Evolutionary conservation across 306 rosid genomes (phyloP).

Genomic region (Citrullus colocynthis): DNA sequence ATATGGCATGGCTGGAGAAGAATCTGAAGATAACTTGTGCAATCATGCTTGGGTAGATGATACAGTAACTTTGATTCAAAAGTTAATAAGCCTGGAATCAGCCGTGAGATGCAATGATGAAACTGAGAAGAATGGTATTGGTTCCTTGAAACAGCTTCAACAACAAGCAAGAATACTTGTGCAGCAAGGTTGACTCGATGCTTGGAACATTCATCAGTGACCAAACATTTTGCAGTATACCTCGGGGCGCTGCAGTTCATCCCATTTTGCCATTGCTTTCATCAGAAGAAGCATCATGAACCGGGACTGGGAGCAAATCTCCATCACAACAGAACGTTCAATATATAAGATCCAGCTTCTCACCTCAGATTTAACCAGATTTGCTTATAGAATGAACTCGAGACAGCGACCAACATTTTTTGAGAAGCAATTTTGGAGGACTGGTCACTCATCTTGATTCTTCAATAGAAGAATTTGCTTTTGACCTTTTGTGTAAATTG

Average conservation of each 20-base stretch:
- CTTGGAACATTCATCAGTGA: not conserved
- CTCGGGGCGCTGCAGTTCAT: not conserved
- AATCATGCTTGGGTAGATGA: conserved; percentile 25
- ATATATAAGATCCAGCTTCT: not conserved
- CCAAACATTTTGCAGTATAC: not conserved
- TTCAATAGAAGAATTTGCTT: not conserved
- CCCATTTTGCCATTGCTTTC: not conserved
- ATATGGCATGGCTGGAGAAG: conserved; percentile 37
- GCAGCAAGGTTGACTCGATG: conserved; percentile 15
- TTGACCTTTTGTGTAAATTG: not conserved
- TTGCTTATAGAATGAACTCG: not conserved
- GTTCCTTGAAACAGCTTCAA: conserved; percentile 38
- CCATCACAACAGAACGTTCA: not conserved
- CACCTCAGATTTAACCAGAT: not conserved
- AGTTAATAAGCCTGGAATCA: conserved; percentile 18
- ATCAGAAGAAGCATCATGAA: not conserved
- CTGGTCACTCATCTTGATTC: not conserved
- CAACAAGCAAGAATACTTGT: conserved; percentile 28
- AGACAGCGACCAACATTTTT: not conserved
- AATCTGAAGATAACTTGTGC: conserved; percentile 13
- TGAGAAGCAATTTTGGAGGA: not conserved
- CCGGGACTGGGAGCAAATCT: not conserved
- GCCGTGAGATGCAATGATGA: conserved; percentile 25
- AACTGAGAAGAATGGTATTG: conserved; percentile 13
- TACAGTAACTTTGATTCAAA: conserved; percentile 21